phyloP scores from a whole-genome alignment of 345 rosid genomes.

The Pugionium dolabratum region DNA sequence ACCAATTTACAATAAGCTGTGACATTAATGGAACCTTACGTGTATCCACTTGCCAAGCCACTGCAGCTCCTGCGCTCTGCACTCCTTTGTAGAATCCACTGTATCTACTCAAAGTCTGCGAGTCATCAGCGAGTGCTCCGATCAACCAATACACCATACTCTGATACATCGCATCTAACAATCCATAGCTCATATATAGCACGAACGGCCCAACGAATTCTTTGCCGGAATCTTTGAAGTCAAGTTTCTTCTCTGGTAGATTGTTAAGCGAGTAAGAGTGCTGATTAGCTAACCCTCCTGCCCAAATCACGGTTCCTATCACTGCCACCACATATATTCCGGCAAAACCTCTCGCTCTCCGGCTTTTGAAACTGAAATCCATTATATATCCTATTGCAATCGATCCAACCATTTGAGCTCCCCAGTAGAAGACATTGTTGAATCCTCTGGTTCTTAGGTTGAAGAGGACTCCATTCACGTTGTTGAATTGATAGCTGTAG shows the following conservation, averaged over 20 bases:
- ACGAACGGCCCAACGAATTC: constrained; percentile 72
- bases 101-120: constrained; percentile 85
- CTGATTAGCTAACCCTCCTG: constrained; percentile 80
- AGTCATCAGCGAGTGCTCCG: constrained; percentile 87
- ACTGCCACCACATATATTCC: constrained; percentile 66
- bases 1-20: constrained; percentile 75
- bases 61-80: constrained; percentile 94
- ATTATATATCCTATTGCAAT: constrained; percentile 62
- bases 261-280: constrained; percentile 43
- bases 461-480: constrained; percentile 66
- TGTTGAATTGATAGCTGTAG: constrained; percentile 80
- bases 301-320: constrained; percentile 75
- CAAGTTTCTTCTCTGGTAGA: constrained; percentile 48
- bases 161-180: constrained; percentile 91
- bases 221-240: constrained; percentile 67
- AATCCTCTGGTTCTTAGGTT: constrained; percentile 78
- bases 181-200: constrained; percentile 72
- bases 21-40: constrained; percentile 59
- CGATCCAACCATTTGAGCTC: constrained; percentile 88
- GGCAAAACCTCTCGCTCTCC: constrained; percentile 67
- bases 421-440: constrained; percentile 93
- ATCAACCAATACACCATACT: constrained; percentile 92
- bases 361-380: constrained; percentile 76
- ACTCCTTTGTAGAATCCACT: constrained; percentile 93
- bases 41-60: constrained; percentile 92